Percentiles rank a stretch among this genome's conserved stretches.
phyloP scores from a whole-genome alignment of 177 flowering plant genomes.

The Vitis hybrid region DNA sequence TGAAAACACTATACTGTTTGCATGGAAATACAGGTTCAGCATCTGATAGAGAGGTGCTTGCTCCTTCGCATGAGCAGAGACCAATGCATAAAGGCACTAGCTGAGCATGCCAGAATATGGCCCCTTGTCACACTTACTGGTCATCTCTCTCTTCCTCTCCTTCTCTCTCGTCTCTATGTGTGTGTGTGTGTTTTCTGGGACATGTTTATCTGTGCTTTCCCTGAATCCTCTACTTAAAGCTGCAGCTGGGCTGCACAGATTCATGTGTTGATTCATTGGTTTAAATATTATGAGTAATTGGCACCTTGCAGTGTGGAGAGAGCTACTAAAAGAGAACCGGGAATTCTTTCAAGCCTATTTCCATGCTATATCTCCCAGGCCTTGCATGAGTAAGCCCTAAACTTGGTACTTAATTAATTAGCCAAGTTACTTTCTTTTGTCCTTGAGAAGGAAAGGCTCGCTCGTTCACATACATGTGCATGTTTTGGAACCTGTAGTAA shows the following conservation, averaged over 20 bases:
- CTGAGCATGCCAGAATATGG: conserved; percentile 56
- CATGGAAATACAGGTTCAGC: conserved; percentile 63
- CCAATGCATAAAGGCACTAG: conserved; percentile 68
- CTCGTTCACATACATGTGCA: not conserved
- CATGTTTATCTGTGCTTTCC: too few species aligned
- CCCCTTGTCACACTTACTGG: conserved; percentile 78
- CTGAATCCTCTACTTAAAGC: too few species aligned
- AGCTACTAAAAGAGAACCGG: conserved; percentile 67
- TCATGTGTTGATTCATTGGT: not conserved
- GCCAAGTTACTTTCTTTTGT: too few species aligned
- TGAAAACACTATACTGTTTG: not conserved
- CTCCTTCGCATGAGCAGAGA: conserved; percentile 67
- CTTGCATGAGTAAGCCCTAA: conserved; percentile 29
- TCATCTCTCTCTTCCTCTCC: conserved; percentile 10
- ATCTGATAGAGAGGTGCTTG: conserved; percentile 83
- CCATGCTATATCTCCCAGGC: conserved; percentile 38
- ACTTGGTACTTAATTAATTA: not conserved
- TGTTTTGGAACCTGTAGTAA: not conserved
- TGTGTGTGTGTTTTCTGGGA: too few species aligned
- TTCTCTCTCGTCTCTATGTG: not conserved
- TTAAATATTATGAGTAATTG: not conserved
- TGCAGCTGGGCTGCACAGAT: too few species aligned
- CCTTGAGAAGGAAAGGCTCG: too few species aligned
- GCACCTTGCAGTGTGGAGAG: conserved; percentile 74
- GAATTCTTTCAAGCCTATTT: conserved; percentile 69